A percentile compares a stretch with the other conserved stretches of the same genome.
These are phyloP conservation scores for Porcisia hertigi DNA, from an alignment of 208 protist genomes.

Conservation along the genomic window DNA sequence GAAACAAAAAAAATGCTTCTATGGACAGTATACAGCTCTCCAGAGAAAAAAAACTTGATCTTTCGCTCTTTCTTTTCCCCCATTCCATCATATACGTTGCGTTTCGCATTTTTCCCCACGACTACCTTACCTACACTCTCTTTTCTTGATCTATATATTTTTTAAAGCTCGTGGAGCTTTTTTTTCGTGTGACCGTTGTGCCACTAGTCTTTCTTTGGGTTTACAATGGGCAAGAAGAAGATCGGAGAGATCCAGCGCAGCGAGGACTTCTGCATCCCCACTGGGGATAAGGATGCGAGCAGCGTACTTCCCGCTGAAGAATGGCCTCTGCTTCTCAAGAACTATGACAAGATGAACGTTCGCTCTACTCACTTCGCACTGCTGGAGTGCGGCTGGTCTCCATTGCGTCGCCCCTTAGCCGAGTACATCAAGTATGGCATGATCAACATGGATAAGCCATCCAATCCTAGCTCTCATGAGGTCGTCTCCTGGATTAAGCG, in stretches of 20 bases:
- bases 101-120: not conserved
- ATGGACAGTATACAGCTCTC: not conserved
- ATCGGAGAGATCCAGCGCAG: conserved; percentile 73
- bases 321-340: conserved; percentile 99
- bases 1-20: not conserved
- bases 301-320: conserved; percentile 89
- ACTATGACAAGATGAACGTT: conserved; percentile 98
- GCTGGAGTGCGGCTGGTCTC: conserved; percentile 96
- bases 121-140: not conserved
- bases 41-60: too few relatives aligned
- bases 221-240: conserved; percentile 75
- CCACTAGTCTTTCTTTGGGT: not conserved
- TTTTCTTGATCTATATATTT: not conserved
- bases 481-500: conserved; percentile 99
- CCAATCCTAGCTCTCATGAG: conserved; percentile 99
- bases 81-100: conserved; percentile 1
- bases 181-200: conserved; percentile 4
- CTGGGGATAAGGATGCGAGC: conserved; percentile 52
- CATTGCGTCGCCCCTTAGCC: conserved; percentile 95
- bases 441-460: conserved; percentile 99
- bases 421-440: conserved; percentile 99
- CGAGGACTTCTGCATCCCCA: conserved; percentile 79
- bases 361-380: conserved; percentile 97
- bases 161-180: not conserved
- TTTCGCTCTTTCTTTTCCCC: not conserved